Conservation (phyloP, 305 asterid species). For the Ruellia speciosa region DNA sequence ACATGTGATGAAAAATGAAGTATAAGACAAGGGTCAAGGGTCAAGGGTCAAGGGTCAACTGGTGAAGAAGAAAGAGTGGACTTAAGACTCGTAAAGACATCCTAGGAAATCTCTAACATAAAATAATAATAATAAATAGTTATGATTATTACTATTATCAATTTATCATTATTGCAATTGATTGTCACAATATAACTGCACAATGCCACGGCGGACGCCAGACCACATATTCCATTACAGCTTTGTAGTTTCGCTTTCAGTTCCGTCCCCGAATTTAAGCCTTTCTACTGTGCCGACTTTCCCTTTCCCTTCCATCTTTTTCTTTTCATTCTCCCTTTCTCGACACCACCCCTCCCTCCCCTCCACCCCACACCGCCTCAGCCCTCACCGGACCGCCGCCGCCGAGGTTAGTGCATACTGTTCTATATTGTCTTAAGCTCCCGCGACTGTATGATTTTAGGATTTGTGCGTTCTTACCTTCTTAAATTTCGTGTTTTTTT, state of each 20-base stretch:
- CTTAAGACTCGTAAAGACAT: background rate
- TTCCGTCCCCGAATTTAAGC: constrained; percentile 30
- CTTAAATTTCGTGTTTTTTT: background rate
- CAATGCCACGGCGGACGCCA: constrained; percentile 45
- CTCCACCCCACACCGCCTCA: background rate
- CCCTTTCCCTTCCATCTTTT: constrained; percentile 23
- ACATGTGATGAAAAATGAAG: background rate
- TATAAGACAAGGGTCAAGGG: background rate
- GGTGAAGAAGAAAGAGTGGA: too few species aligned
- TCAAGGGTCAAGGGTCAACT: background rate
- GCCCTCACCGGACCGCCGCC: background rate
- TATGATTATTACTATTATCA: too few species aligned
- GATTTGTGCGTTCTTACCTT: background rate
- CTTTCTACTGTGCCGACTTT: constrained; percentile 19
- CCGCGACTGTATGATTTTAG: background rate
- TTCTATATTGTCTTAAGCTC: background rate
- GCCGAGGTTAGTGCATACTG: background rate
- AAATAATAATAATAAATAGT: background rate
- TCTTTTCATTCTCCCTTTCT: constrained; percentile 4
- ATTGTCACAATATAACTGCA: constrained; percentile 25
- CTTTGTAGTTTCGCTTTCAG: constrained; percentile 33
- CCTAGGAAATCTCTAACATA: background rate
- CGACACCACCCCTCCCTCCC: constrained; percentile 5
- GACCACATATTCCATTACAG: constrained; percentile 26
- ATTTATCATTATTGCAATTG: constrained; percentile 3